Evolutionary conservation across 306 rosid species (phyloP).

Genomic region (Dryas octopetala): DNA sequence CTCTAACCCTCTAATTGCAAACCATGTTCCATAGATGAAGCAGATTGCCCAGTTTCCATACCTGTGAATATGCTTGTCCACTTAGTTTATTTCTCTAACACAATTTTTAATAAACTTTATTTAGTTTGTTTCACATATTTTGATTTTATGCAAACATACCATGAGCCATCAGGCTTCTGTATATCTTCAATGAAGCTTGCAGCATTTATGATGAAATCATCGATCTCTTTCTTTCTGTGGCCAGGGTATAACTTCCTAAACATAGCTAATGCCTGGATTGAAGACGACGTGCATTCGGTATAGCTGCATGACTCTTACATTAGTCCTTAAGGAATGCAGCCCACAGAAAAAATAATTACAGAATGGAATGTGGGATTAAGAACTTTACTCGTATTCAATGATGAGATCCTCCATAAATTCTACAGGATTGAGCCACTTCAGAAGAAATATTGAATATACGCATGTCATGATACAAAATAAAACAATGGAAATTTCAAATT

Average conservation of each 20-base stretch:
- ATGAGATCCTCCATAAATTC: constrained; percentile 33
- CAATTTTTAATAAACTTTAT: not conserved
- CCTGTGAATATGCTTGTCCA: constrained; percentile 1
- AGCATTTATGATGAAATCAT: constrained; percentile 28
- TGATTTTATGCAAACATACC: constrained; percentile 8
- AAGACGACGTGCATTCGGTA: constrained; percentile 36
- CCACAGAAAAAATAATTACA: not conserved
- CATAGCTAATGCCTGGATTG: constrained; percentile 29
- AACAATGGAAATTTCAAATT: not conserved
- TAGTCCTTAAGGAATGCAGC: not conserved
- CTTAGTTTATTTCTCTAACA: no score
- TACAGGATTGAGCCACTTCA: constrained; percentile 43
- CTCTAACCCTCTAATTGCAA: constrained; percentile 33
- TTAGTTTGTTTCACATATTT: not conserved
- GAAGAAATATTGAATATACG: not conserved
- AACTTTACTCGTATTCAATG: constrained; percentile 39
- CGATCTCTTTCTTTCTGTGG: constrained; percentile 32
- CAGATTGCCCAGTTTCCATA: constrained; percentile 47
- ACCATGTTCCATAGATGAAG: constrained; percentile 40
- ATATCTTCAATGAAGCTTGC: constrained; percentile 26
- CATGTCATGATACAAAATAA: not conserved
- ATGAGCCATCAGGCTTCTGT: constrained; percentile 37
- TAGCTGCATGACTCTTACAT: constrained; percentile 22
- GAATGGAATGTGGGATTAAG: not conserved
- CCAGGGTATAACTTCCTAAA: constrained; percentile 33